Evolutionary conservation across 2,329 filamentous ascomycete genomes (phyloP).

Genomic region (Trichoderma pleuroti): DNA sequence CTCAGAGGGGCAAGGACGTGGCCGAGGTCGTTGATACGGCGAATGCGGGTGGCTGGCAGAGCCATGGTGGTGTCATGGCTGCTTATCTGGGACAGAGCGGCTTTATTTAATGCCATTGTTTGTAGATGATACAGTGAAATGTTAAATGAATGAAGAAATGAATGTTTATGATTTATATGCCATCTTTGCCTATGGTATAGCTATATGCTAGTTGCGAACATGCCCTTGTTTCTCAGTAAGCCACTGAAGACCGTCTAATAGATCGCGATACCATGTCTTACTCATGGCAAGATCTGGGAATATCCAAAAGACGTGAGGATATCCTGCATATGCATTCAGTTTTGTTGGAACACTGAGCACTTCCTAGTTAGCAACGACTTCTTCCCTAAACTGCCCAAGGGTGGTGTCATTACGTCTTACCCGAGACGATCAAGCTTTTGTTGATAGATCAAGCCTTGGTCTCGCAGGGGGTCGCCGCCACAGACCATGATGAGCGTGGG

Average conservation of each 20-base stretch:
- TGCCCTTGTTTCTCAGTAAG: not conserved
- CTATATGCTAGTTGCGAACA: not conserved
- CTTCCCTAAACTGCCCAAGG: not conserved
- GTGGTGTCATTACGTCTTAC: not conserved
- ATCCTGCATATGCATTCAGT: not conserved
- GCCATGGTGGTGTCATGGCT: slow-evolving; percentile 30
- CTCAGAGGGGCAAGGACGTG: slow-evolving; percentile 19
- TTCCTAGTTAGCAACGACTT: not conserved
- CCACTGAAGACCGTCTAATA: not conserved
- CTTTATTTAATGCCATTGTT: not conserved
- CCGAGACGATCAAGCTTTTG: not conserved
- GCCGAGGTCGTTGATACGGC: slow-evolving; percentile 22
- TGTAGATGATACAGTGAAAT: not conserved
- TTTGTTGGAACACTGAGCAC: not conserved
- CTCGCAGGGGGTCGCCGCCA: not conserved
- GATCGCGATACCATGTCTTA: not conserved
- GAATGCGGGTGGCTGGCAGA: slow-evolving; percentile 26
- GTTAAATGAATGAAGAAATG: not conserved
- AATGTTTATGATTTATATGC: not conserved
- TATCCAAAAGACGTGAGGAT: not conserved
- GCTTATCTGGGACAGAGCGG: slow-evolving; percentile 28
- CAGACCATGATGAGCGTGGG: not conserved
- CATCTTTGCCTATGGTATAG: not conserved
- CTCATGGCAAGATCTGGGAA: not conserved
- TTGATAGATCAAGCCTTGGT: not conserved